Evolutionary conservation across 2,329 filamentous ascomycete genomes (phyloP), one percentile per base, ranked within the genome.

Genomic region (Didymella sp.): DNA sequence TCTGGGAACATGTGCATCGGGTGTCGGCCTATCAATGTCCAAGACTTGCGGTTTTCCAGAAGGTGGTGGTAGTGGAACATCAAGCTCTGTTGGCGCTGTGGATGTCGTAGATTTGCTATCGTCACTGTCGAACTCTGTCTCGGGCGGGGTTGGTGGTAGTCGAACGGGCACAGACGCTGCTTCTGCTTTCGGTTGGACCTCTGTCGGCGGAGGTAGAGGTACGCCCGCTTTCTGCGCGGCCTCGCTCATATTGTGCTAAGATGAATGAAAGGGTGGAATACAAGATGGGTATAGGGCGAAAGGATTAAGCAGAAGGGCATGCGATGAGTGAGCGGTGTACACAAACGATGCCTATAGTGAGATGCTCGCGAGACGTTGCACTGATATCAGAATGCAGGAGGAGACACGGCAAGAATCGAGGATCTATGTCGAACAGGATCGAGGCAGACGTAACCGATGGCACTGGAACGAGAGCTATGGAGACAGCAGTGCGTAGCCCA

Each of bases 1-100:
- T 73, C 93, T 84, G 21, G 87, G 83, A 19, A 97, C 90, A 79
- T 94, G 91, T 63, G 77, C 81, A 71, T 97, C 93, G 8, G 93
- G 93, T 0, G 92, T 97, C 60, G 89, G 89, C 61, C 90, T 81
- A 72, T 96, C 92, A 68, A 91, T 78, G n/a, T 87, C 81, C 6
- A 96, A 80, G 12, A 95, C 84, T 38, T 83, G 78, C 44, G 84
- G 87, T 4, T 85, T 81, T 37, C 74, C 82, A 5, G 86, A 82
- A 21, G 80, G 82, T 9, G 91, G 91, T 12, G 92, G 91, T 4
- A 96, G 79, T 21, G 90, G 84, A 56, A 91, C 87, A 12, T 71
- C 62, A 19, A 61, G 49, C 15, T 70, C 63, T 42, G 56, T 51
- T 17, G 56, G 44, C 5, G 51, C 48, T 40, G 51, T 56, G 12